Evolutionary conservation across 1,139 yeast genomes (phyloP).

Genomic region (Magnusiomyces magnusii): DNA sequence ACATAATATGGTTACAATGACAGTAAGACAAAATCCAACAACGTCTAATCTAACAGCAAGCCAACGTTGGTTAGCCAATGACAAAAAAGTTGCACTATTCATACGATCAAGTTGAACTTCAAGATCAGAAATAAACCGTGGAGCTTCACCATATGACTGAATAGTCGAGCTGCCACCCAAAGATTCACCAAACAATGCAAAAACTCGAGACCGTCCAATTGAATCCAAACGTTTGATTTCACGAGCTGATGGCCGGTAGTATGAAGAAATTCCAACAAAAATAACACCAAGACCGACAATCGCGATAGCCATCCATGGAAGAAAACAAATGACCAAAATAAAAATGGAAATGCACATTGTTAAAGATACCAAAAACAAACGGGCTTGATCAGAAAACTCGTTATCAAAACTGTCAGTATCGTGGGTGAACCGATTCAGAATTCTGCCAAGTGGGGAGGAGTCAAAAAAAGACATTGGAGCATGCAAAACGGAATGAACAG

Average conservation of each 20-base stretch:
- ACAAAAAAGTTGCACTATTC: slow-evolving; percentile 64
- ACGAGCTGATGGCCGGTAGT: slow-evolving; percentile 71
- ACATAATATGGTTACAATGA: slow-evolving; percentile 51
- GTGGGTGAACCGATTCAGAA: slow-evolving; percentile 66
- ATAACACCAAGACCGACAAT: slow-evolving; percentile 46
- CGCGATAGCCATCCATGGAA: slow-evolving; percentile 73
- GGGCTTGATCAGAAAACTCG: slow-evolving; percentile 40
- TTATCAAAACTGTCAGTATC: slow-evolving; percentile 82
- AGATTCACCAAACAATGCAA: slow-evolving; percentile 69
- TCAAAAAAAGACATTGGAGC: slow-evolving; percentile 69
- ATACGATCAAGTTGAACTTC: slow-evolving; percentile 48
- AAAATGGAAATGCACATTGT: slow-evolving; percentile 55
- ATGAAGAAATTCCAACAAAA: slow-evolving; percentile 46
- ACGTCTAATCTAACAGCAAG: slow-evolving; percentile 55
- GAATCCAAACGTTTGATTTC: slow-evolving; percentile 83
- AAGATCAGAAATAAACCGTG: slow-evolving; percentile 45
- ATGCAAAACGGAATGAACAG: slow-evolving; percentile 56
- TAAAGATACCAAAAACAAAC: slow-evolving; percentile 42
- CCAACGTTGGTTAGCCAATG: slow-evolving; percentile 74
- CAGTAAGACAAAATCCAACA: slow-evolving; percentile 41
- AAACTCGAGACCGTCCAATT: slow-evolving; percentile 63
- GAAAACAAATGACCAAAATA: slow-evolving; percentile 59
- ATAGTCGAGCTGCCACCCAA: slow-evolving; percentile 66
- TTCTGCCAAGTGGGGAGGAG: slow-evolving; percentile 63
- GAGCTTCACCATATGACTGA: slow-evolving; percentile 47